phyloP scores from a whole-genome alignment of 2,329 filamentous ascomycete species.

The Penicillium polonicum region DNA sequence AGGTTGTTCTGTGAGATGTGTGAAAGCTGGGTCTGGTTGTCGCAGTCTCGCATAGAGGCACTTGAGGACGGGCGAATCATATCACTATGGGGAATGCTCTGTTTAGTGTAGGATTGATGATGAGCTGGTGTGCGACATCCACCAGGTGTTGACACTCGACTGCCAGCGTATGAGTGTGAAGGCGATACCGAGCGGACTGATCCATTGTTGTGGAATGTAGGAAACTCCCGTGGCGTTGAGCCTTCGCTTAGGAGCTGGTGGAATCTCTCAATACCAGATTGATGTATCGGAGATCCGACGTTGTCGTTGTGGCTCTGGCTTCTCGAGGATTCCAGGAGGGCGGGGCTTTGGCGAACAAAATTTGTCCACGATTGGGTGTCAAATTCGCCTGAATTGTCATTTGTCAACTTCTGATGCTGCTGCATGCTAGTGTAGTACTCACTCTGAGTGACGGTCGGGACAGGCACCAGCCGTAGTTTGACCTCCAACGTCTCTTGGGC shows the following conservation, averaged over 20 bases:
- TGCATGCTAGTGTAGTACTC: constrained; percentile 63
- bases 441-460: constrained; percentile 63
- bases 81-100: constrained; percentile 37
- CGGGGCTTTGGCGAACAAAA: constrained; percentile 70
- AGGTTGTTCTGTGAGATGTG: constrained; percentile 21
- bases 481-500: constrained; percentile 86
- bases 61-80: constrained; percentile 62
- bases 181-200: constrained; percentile 40
- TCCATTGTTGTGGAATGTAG: constrained; percentile 30
- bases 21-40: constrained; percentile 29
- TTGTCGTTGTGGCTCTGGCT: constrained; percentile 26
- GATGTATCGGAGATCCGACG: constrained; percentile 38
- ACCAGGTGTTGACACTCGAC: constrained; percentile 41
- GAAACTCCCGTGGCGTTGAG: constrained; percentile 44
- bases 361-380: constrained; percentile 76
- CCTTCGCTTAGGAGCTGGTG: constrained; percentile 47
- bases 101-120: constrained; percentile 28
- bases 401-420: constrained; percentile 59
- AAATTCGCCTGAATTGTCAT: constrained; percentile 58
- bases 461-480: constrained; percentile 78
- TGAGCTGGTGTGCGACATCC: constrained; percentile 26
- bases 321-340: constrained; percentile 32
- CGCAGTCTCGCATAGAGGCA: constrained; percentile 51
- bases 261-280: constrained; percentile 45
- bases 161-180: constrained; percentile 38